Conservation (phyloP, 441 rosid species). For the Manihot esculenta region DNA sequence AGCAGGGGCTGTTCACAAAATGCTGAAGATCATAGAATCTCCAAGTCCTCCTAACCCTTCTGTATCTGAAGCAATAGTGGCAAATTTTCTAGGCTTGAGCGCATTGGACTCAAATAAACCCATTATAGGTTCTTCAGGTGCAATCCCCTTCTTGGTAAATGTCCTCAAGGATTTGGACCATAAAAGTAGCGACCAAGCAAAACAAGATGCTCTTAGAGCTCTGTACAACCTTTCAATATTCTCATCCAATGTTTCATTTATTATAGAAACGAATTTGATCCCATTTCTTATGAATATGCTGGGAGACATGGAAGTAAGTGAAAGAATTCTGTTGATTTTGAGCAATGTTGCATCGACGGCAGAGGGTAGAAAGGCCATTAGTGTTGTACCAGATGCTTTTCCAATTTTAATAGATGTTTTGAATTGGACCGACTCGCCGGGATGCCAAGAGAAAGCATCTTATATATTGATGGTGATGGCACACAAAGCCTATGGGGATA, state of each 20-base stretch:
- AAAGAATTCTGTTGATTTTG: conserved; percentile 70
- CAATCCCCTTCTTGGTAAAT: conserved; percentile 73
- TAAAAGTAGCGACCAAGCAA: conserved; percentile 54
- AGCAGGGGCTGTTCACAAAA: conserved; percentile 93
- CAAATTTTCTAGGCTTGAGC: conserved; percentile 90
- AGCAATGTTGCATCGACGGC: conserved; percentile 74
- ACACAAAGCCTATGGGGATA: conserved; percentile 76
- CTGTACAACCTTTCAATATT: conserved; percentile 82
- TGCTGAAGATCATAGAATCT: conserved; percentile 77
- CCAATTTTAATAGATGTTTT: conserved; percentile 74
- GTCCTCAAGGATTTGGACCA: conserved; percentile 42
- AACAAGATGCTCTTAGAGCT: conserved; percentile 85
- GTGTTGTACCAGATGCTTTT: conserved; percentile 59
- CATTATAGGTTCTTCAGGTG: conserved; percentile 92
- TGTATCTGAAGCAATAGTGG: conserved; percentile 83
- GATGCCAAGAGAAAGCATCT: conserved; percentile 93
- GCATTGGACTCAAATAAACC: conserved; percentile 89
- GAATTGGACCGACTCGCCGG: conserved; percentile 89
- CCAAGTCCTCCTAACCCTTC: conserved; percentile 44
- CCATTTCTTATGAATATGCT: conserved; percentile 52
- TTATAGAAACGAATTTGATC: conserved; percentile 63
- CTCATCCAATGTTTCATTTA: conserved; percentile 51
- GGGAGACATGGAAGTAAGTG: conserved; percentile 94
- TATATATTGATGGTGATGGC: conserved; percentile 92
- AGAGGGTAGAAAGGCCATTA: conserved; percentile 80